Conservation (phyloP, 495 filamentous ascomycete species). For the Penicillium subrubescens region DNA sequence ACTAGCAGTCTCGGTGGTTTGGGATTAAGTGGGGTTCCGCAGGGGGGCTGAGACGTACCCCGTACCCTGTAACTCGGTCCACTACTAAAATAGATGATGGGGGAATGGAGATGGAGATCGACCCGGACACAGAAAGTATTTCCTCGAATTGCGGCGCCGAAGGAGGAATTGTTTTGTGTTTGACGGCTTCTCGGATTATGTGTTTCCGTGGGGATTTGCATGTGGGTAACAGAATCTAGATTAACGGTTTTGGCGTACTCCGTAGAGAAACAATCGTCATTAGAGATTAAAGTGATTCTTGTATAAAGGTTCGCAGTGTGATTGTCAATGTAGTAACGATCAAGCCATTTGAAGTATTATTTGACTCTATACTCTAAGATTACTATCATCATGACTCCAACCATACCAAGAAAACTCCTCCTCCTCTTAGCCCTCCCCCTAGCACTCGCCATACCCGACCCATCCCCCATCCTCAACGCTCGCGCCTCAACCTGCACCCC, state of each 20-base stretch:
- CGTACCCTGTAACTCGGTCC: neutral
- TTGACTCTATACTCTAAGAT: neutral
- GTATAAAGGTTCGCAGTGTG: neutral
- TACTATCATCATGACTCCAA: slow-evolving; percentile 3
- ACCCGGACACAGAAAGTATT: slow-evolving; percentile 6
- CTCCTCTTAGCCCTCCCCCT: slow-evolving; percentile 4
- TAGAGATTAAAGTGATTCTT: neutral
- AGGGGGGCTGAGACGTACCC: neutral
- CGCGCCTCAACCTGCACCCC: slow-evolving; percentile 41
- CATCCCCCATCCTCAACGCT: slow-evolving; percentile 9
- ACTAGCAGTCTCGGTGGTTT: neutral
- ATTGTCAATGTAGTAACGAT: neutral
- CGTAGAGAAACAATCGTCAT: neutral
- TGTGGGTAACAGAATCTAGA: neutral
- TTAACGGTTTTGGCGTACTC: neutral
- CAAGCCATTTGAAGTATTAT: neutral
- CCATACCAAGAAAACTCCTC: neutral
- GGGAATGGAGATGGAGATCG: neutral
- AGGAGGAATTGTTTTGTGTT: slow-evolving; percentile 10
- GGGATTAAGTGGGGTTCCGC: neutral
- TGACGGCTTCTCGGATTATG: neutral
- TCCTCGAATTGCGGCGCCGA: slow-evolving; percentile 19
- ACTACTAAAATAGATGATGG: neutral
- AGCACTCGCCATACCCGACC: slow-evolving; percentile 7
- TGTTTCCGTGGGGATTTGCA: neutral